These are phyloP conservation scores for Ichthyophonus hoferi DNA, from an alignment of 208 protist genomes.

Conservation along the genomic window DNA sequence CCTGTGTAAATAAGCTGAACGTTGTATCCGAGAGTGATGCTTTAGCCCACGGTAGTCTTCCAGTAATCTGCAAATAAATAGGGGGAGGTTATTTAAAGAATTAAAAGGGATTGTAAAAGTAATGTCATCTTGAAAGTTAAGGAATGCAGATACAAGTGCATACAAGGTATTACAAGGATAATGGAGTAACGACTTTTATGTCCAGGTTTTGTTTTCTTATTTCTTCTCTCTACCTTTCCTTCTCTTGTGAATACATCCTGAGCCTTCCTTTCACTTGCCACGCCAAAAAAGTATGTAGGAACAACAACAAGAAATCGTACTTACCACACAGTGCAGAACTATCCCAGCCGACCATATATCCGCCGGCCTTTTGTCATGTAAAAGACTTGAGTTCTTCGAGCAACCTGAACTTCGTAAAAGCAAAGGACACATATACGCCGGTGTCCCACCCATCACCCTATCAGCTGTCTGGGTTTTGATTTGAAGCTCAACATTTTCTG, in stretches of 20 bases:
- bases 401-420: neutral
- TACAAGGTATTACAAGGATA: too few species aligned
- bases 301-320: neutral
- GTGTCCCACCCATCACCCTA: neutral
- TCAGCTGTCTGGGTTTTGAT: neutral
- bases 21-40: neutral
- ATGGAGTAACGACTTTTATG: too few species aligned
- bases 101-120: too few species aligned
- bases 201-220: too few species aligned
- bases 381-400: neutral
- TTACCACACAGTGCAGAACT: neutral
- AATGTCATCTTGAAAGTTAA: too few species aligned
- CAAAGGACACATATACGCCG: neutral
- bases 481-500: neutral
- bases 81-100: too few species aligned
- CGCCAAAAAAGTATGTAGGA: too few species aligned
- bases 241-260: too few species aligned
- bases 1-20: neutral
- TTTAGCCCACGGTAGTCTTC: neutral
- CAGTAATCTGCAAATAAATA: too few species aligned
- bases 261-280: too few species aligned
- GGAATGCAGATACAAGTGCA: too few species aligned
- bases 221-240: too few species aligned
- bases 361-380: neutral
- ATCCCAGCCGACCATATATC: neutral